phyloP scores from a whole-genome alignment of 228 moss, liverwort and hornwort genomes.

The Sphagnum fallax region DNA sequence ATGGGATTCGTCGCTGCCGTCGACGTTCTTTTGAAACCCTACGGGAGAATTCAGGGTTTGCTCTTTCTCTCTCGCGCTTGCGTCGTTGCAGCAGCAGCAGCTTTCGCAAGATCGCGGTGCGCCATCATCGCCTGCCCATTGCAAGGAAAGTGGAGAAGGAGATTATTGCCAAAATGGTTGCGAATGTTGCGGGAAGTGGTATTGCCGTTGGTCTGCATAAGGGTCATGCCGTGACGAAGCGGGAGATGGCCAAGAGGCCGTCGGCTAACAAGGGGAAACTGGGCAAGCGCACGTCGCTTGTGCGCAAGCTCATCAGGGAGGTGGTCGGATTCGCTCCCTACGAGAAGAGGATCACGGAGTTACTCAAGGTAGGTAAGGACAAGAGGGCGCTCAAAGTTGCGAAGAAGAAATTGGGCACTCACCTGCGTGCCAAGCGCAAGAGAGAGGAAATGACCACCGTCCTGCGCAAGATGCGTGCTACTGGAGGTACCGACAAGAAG shows the following conservation, averaged over 20 bases:
- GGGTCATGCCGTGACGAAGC: conserved; percentile 77
- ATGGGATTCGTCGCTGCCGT: too few relatives aligned
- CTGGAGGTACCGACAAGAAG: conserved; percentile 55
- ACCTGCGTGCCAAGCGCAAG: conserved; percentile 79
- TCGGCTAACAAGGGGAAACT: conserved; percentile 65
- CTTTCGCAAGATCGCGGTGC: too few relatives aligned
- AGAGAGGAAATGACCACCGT: conserved; percentile 79
- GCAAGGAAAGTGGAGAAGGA: neutral
- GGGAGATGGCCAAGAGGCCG: conserved; percentile 66
- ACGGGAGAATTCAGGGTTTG: too few relatives aligned
- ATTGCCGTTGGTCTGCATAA: conserved; percentile 69
- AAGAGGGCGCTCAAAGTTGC: conserved; percentile 78
- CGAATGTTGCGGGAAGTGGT: conserved; percentile 67
- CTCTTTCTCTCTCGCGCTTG: too few relatives aligned
- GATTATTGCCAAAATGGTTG: conserved; percentile 36
- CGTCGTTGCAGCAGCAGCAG: too few relatives aligned
- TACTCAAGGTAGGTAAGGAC: conserved; percentile 76
- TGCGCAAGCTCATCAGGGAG: conserved; percentile 48
- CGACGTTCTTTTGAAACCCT: too few relatives aligned
- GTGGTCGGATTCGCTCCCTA: conserved; percentile 54
- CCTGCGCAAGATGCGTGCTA: conserved; percentile 61
- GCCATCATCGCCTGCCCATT: too few relatives aligned
- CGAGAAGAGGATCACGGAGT: conserved; percentile 54
- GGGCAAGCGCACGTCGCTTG: conserved; percentile 44
- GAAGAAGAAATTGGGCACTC: conserved; percentile 74